These are phyloP conservation scores for Alternaria conjuncta DNA, from an alignment of 2,329 filamentous ascomycete species.

Conservation along the genomic window DNA sequence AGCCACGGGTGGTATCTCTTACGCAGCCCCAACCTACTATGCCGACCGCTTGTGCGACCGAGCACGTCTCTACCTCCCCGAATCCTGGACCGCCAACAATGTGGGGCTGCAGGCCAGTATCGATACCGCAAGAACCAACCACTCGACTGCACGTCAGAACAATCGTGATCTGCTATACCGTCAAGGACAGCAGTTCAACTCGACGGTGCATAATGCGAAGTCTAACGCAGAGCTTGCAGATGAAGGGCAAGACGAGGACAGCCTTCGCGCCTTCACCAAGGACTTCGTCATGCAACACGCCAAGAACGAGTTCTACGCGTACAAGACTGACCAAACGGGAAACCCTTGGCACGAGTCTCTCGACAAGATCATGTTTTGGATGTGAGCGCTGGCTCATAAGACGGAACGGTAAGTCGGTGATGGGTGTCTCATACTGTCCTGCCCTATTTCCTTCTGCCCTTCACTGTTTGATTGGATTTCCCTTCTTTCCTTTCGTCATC, in stretches of 20 bases:
- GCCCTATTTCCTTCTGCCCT: neutral
- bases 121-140: neutral
- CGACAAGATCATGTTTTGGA: neutral
- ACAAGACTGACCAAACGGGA: neutral
- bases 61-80: neutral
- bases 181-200: neutral
- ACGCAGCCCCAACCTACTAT: neutral
- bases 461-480: neutral
- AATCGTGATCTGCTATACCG: neutral
- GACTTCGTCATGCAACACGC: neutral
- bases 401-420: neutral
- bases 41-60: neutral
- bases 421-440: accelerated
- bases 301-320: neutral
- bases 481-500: neutral
- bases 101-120: neutral
- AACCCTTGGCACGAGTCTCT: neutral
- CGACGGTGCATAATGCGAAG: neutral
- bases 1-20: neutral
- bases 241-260: neutral
- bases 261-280: neutral
- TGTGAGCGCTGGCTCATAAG: accelerated
- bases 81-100: neutral
- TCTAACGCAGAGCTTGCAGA: neutral
- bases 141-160: neutral